Evolutionary conservation across 1,284 basidiomycete genomes (phyloP), one percentile per base, ranked within the genome.

Genomic region (Marasmius oreades): DNA sequence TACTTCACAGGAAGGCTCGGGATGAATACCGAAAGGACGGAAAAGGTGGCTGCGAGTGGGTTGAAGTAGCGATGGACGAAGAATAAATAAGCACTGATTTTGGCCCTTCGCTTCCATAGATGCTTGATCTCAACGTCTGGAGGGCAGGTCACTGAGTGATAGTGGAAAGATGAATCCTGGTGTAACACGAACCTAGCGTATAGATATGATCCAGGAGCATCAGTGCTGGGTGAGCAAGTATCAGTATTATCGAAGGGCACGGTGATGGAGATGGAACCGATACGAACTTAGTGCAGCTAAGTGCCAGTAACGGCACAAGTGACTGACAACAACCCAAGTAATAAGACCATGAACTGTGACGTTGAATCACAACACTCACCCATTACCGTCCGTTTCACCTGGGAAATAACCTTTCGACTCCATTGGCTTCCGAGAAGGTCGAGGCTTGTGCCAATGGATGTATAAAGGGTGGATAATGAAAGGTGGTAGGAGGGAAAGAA

Each of bases 51-150:
- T 11, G 46, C 46, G 10, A 48, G 12, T n/a, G 26, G 16, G 28
- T 48, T 48, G 26, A 28, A 48, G 46, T 48, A 48, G 23, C 46
- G 46, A 48, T 48, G 46, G 11, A 48, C n/a, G 18, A 48, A 48
- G 18, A 48, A 48, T n/a, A 48, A 7, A 24, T 47, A 47, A 18
- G 24, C 46, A 18, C 46, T 48, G 6, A 28, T 24, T 11, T 45
- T 45, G 20, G 44, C 20, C 20, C 20, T 20, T 24, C 44, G 44
- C 20, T 45, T 45, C 44, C 44, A 45, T 23, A 45, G 5, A 22
- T 20, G 24, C 24, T 23, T n/a, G 12, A 45, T 24, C 44, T 45
- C 44, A 23, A 23, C 20, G 12, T 45, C 44, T 45, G 28, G 28
- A 10, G 22, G 10, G 2, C n/a, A 43, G n/a, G 5, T 22, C 42